Percentiles rank a stretch among this genome's conserved stretches.
Evolutionary conservation across 768 basidiomycete genomes (phyloP).

Genomic region (Boletus pseudopeckii): DNA sequence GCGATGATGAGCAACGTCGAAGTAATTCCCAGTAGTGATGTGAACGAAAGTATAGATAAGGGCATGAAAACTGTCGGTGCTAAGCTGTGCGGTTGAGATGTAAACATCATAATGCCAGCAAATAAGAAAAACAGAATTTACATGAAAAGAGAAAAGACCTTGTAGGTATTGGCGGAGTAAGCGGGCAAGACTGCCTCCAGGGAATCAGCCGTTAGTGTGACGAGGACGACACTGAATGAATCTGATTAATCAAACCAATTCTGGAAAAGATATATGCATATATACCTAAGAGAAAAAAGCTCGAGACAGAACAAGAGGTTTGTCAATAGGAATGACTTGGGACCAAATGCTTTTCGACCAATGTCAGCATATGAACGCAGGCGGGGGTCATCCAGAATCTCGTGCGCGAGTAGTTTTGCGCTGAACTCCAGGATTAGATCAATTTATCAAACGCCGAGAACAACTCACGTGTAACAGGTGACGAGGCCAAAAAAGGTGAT

Average conservation of each 20-base stretch:
- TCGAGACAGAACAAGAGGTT: conserved; percentile 81
- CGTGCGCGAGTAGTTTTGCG: conserved; percentile 79
- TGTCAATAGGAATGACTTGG: conserved; percentile 59
- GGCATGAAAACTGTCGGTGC: conserved; percentile 86
- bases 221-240: conserved; percentile 68
- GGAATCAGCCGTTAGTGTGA: conserved; percentile 87
- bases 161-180: conserved; percentile 69
- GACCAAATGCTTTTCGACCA: conserved; percentile 84
- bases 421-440: conserved; percentile 38
- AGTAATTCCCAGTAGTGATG: conserved; percentile 80
- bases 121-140: conserved; percentile 33
- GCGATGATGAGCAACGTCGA: conserved; percentile 72
- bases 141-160: conserved; percentile 70
- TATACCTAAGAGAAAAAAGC: conserved; percentile 76
- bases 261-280: background rate
- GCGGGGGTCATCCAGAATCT: conserved; percentile 67
- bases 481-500: conserved; percentile 74
- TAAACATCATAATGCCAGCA: background rate
- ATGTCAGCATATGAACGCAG: conserved; percentile 87
- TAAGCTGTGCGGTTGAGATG: conserved; percentile 44
- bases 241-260: background rate
- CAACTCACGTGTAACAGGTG: conserved; percentile 84
- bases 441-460: background rate
- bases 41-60: conserved; percentile 79
- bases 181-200: conserved; percentile 68